Evolutionary conservation across 805 yeast genomes (phyloP).

Genomic region (Yarrowia deformans): DNA sequence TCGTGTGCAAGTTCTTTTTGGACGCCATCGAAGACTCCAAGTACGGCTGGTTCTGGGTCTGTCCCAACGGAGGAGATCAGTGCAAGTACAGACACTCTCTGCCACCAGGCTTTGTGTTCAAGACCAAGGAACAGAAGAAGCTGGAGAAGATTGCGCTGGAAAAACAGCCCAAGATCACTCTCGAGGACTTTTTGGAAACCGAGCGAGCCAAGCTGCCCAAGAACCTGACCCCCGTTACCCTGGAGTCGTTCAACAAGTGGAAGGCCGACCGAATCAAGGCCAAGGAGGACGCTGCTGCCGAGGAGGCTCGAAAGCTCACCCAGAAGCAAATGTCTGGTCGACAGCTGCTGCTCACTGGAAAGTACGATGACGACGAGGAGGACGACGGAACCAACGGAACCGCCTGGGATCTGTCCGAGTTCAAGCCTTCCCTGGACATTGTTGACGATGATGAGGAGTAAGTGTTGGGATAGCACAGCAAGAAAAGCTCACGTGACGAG

Average conservation of each 20-base stretch:
- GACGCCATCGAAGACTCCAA: conserved; percentile 97
- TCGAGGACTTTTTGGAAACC: conserved; percentile 94
- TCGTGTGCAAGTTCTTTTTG: conserved; percentile 89
- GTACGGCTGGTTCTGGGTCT: conserved; percentile 99
- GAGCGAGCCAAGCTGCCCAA: conserved; percentile 86
- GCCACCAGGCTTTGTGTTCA: conserved; percentile 95
- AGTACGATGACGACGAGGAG: conserved; percentile 49
- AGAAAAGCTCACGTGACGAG: no score
- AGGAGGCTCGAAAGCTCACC: conserved; percentile 54
- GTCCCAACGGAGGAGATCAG: conserved; percentile 91
- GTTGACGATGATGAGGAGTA: conserved; percentile 23
- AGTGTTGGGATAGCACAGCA: no score
- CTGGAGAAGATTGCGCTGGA: conserved; percentile 86
- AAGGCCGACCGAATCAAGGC: conserved; percentile 70
- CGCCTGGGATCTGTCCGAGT: conserved; percentile 38
- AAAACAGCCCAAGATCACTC: conserved; percentile 84
- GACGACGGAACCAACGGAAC: conserved; percentile 45
- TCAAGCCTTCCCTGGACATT: conserved; percentile 37
- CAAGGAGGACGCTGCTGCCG: conserved; percentile 53
- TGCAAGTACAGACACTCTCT: conserved; percentile 95
- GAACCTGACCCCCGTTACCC: conserved; percentile 80
- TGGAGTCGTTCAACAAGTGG: conserved; percentile 83
- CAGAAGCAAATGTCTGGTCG: conserved; percentile 49
- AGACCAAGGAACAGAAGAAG: conserved; percentile 95
- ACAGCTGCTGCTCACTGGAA: conserved; percentile 53